Evolutionary conservation across 495 filamentous ascomycete genomes (phyloP).

Genomic region (Apodospora peruviana): DNA sequence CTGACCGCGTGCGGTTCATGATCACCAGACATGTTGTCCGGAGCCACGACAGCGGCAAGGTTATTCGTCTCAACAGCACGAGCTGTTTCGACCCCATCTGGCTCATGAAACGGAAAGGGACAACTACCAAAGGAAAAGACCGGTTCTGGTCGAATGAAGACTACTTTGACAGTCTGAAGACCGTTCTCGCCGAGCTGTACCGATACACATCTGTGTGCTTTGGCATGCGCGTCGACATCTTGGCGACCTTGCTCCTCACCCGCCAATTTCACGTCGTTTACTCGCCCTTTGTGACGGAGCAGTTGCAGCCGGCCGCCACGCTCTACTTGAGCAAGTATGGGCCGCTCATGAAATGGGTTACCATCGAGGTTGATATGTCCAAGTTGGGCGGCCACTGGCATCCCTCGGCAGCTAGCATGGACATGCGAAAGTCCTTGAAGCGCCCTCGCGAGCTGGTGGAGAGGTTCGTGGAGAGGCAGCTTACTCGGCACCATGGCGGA

Average conservation of each 20-base stretch:
- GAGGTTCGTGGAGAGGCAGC: constrained; percentile 14
- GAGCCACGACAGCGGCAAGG: constrained; percentile 10
- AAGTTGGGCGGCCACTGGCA: constrained; percentile 15
- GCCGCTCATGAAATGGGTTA: constrained; percentile 21
- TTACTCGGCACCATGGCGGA: constrained; percentile 1
- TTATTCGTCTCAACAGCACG: constrained; percentile 20
- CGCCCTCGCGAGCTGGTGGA: constrained; percentile 6
- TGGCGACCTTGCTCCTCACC: constrained; percentile 18
- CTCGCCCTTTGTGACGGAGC: constrained; percentile 15
- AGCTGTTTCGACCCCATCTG: constrained; percentile 13
- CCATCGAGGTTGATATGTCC: constrained; percentile 25
- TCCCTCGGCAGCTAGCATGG: constrained; percentile 4
- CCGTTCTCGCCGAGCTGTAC: constrained; percentile 6
- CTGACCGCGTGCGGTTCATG: constrained; percentile 15
- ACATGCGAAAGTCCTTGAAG: constrained; percentile 4
- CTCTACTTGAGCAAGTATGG: constrained; percentile 17
- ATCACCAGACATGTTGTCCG: constrained; percentile 13
- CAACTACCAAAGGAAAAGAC: not conserved
- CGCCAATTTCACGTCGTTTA: constrained; percentile 25
- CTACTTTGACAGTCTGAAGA: constrained; percentile 21
- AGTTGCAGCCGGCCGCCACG: constrained; percentile 10
- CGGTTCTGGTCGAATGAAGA: constrained; percentile 14
- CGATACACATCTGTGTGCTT: constrained; percentile 17
- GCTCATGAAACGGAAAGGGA: constrained; percentile 9
- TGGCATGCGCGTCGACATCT: constrained; percentile 18